Percentiles rank a stretch among this genome's conserved stretches.
Conservation (phyloP, 306 rosid species). For the Acacia acuminata region DNA sequence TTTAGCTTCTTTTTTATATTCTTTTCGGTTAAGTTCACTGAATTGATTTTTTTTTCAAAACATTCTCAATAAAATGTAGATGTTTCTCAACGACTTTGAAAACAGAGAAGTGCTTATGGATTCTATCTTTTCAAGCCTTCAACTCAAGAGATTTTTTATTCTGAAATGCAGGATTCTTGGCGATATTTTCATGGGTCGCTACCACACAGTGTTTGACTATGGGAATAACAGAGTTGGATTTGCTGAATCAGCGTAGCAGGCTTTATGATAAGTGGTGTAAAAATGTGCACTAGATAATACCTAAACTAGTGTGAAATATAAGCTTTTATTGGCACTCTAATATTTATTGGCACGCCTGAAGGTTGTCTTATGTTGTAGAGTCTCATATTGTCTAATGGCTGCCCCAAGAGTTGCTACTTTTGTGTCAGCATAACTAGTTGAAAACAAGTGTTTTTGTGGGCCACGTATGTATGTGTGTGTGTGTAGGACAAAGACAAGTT, state of each 20-base stretch:
- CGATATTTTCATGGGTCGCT: constrained; percentile 51
- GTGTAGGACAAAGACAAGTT: not conserved
- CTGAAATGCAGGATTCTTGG: constrained; percentile 30
- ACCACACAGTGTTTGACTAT: constrained; percentile 58
- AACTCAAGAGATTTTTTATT: not conserved
- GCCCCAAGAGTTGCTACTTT: not conserved
- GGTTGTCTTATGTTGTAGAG: not conserved
- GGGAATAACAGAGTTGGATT: constrained; percentile 53
- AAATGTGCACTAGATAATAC: not conserved
- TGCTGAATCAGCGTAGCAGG: constrained; percentile 53
- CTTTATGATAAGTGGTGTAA: not conserved
- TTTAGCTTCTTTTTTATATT: not conserved
- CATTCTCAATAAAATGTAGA: not conserved
- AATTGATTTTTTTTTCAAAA: not conserved
- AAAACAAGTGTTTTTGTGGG: not conserved
- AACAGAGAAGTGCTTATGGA: not conserved
- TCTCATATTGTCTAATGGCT: not conserved
- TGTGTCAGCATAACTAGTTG: not conserved
- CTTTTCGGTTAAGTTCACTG: not conserved
- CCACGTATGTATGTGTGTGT: not conserved
- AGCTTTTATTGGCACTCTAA: not conserved
- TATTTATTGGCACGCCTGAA: not conserved
- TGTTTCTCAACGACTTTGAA: not conserved
- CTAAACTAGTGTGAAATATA: not conserved
- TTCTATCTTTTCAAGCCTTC: not conserved